phyloP scores from a whole-genome alignment of 768 basidiomycete species.

The Dioszegia crocea region DNA sequence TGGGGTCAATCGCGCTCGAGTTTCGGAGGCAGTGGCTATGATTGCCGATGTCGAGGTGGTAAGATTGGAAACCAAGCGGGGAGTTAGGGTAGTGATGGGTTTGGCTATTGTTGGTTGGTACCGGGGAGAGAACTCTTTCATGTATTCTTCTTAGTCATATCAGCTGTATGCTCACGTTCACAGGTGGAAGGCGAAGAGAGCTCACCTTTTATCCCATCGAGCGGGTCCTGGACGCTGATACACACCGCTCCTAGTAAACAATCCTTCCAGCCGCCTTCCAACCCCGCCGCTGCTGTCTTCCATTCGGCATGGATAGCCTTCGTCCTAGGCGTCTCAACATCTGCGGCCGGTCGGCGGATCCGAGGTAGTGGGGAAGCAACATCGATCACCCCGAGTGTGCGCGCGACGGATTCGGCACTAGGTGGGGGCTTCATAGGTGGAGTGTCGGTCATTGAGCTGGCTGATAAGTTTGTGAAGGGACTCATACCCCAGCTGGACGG shows the following conservation, averaged over 20 bases:
- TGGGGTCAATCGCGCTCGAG: too few species aligned
- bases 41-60: too few species aligned
- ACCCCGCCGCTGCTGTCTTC: not conserved
- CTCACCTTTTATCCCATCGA: conserved; percentile 8
- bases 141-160: not conserved
- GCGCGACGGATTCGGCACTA: too few species aligned
- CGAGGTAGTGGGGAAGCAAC: too few species aligned
- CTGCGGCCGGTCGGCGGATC: not conserved
- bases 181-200: too few species aligned
- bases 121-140: not conserved
- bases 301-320: conserved; percentile 2
- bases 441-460: not conserved
- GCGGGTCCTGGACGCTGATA: not conserved
- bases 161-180: not conserved
- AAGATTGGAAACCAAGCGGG: too few species aligned
- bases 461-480: not conserved
- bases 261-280: not conserved
- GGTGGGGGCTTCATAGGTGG: too few species aligned
- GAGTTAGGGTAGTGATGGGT: not conserved
- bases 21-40: too few species aligned
- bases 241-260: conserved; percentile 4
- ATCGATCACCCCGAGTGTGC: too few species aligned
- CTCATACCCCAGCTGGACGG: not conserved
- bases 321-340: not conserved
- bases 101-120: not conserved